Conservation (phyloP, 768 basidiomycete species). For the Termitomyces sp. region DNA sequence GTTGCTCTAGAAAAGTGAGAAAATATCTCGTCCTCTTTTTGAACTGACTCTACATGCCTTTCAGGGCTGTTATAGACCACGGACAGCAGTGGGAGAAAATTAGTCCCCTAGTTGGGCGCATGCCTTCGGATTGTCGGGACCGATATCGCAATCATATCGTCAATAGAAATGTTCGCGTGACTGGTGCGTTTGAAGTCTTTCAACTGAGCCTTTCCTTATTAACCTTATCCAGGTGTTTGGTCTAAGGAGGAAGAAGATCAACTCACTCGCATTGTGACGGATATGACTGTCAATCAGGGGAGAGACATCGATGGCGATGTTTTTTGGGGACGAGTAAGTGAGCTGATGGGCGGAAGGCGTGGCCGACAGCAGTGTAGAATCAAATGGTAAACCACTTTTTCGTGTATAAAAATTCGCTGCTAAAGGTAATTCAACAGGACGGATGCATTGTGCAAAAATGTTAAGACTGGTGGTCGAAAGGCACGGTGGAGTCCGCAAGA, state of each 20-base stretch:
- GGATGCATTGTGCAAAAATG: constrained; percentile 63
- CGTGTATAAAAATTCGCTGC: not conserved
- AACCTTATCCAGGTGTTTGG: constrained; percentile 49
- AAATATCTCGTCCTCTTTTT: not conserved
- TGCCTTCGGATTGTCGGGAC: constrained; percentile 79
- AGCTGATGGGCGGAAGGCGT: constrained; percentile 70
- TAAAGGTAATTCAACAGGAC: constrained; percentile 41
- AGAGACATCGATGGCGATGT: constrained; percentile 72
- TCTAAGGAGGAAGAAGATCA: constrained; percentile 74
- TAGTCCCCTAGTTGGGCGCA: constrained; percentile 61
- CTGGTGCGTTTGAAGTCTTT: constrained; percentile 32
- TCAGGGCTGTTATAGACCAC: constrained; percentile 60
- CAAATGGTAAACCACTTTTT: constrained; percentile 54
- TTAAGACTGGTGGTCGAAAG: constrained; percentile 67
- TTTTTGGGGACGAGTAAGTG: constrained; percentile 76
- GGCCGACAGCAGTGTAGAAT: constrained; percentile 82
- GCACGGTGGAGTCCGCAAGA: constrained; percentile 74
- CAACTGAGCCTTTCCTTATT: not conserved
- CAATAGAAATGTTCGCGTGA: constrained; percentile 54
- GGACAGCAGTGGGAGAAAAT: constrained; percentile 84
- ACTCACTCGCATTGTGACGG: constrained; percentile 67
- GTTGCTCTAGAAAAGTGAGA: constrained; percentile 54
- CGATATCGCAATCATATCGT: constrained; percentile 80
- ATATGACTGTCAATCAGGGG: constrained; percentile 69
- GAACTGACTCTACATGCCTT: not conserved